Percentiles rank a stretch among this genome's conserved stretches.
phyloP scores from a whole-genome alignment of 345 rosid genomes.

The Ailanthus altissimus region DNA sequence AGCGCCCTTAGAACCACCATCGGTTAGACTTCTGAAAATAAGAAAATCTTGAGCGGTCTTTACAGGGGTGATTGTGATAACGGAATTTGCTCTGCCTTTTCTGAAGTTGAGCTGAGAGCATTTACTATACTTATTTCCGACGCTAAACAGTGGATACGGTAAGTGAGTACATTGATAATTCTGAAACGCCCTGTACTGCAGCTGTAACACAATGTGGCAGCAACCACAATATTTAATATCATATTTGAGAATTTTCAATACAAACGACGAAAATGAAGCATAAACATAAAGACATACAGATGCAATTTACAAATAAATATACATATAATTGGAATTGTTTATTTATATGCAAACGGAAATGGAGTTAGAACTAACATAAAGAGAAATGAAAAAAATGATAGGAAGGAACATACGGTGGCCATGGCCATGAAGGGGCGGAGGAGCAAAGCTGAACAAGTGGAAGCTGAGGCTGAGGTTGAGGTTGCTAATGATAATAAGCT shows the following conservation, averaged over 20 bases:
- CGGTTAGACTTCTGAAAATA: conserved; percentile 17
- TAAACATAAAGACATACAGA: no score
- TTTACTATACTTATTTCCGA: conserved; percentile 26
- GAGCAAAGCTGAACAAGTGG: conserved; percentile 2
- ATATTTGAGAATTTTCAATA: neutral
- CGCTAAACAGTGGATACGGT: conserved; percentile 20
- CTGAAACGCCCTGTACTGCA: conserved; percentile 43
- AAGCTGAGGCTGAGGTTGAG: neutral
- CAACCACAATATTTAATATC: neutral
- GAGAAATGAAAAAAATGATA: neutral
- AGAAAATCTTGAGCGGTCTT: neutral
- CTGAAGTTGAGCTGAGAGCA: conserved; percentile 34
- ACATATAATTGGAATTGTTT: no score
- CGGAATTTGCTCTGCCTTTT: conserved; percentile 28
- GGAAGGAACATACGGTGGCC: conserved; percentile 14
- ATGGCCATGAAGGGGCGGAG: conserved; percentile 20
- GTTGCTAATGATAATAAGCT: neutral
- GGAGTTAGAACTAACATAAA: neutral
- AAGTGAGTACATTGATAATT: conserved; percentile 27
- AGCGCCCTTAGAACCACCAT: conserved; percentile 19
- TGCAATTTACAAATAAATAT: no score
- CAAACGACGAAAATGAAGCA: neutral
- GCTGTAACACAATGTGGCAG: conserved; percentile 27
- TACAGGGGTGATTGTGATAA: conserved; percentile 9
- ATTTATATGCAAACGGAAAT: no score